phyloP scores from a whole-genome alignment of 352 stramenopile species.

The Pythium scleroteichum region DNA sequence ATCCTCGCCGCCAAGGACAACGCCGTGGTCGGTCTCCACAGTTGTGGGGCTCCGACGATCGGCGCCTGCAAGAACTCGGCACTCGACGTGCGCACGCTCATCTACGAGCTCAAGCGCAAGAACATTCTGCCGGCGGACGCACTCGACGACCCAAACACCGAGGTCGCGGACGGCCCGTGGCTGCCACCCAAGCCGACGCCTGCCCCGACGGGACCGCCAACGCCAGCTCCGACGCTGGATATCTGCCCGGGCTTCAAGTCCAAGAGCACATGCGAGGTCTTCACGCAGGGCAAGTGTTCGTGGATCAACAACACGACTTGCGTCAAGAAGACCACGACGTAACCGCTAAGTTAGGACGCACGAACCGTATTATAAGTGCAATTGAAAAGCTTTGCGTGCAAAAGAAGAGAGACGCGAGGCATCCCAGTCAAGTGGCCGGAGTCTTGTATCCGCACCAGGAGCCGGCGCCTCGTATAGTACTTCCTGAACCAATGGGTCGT shows the following conservation, averaged over 20 bases:
- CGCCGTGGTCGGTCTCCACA: conserved; percentile 47
- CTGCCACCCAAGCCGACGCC: conserved; percentile 21
- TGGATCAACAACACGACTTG: conserved; percentile 12
- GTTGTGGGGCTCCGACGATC: conserved; percentile 30
- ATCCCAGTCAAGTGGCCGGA: too few species aligned
- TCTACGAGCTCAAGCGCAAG: conserved; percentile 34
- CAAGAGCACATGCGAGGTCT: conserved; percentile 32
- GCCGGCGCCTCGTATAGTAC: too few species aligned
- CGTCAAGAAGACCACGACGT: conserved; percentile 14
- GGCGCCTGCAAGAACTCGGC: conserved; percentile 32
- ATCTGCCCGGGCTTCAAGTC: conserved; percentile 35
- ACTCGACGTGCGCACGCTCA: conserved; percentile 34
- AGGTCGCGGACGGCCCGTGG: conserved; percentile 31
- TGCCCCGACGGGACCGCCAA: conserved; percentile 20
- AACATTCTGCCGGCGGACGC: conserved; percentile 30
- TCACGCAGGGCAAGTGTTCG: conserved; percentile 28
- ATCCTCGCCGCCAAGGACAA: conserved; percentile 43
- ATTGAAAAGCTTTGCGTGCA: too few species aligned
- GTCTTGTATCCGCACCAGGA: too few species aligned
- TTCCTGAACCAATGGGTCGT: too few species aligned
- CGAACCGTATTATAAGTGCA: background rate
- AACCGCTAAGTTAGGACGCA: background rate
- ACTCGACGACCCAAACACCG: conserved; percentile 23
- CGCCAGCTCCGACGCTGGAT: conserved; percentile 28
- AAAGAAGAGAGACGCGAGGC: too few species aligned